Percentiles rank a stretch among this genome's conserved stretches.
These are phyloP conservation scores for Clohesyomyces aquaticus DNA, from an alignment of 495 filamentous ascomycete species.

Conservation along the genomic window DNA sequence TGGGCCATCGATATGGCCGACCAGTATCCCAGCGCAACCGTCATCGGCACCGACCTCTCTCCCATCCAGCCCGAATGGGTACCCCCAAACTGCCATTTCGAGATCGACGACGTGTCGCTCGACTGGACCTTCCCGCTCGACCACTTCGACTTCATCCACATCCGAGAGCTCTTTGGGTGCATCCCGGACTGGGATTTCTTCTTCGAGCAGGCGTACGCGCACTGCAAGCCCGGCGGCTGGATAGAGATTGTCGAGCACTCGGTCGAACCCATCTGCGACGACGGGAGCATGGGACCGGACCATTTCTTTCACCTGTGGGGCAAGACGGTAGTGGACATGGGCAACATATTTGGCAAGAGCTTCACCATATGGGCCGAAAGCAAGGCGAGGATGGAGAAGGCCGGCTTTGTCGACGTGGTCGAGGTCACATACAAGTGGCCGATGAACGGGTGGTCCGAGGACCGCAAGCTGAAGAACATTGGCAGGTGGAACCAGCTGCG, in stretches of 20 bases:
- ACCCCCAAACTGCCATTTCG: conserved; percentile 61
- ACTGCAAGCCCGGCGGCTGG: conserved; percentile 43
- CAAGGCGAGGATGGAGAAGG: conserved; percentile 35
- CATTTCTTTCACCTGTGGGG: conserved; percentile 40
- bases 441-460: conserved; percentile 36
- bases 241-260: conserved; percentile 42
- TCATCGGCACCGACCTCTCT: conserved; percentile 67
- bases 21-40: conserved; percentile 58
- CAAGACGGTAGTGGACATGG: conserved; percentile 30
- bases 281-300: conserved; percentile 31
- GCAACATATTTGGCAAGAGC: conserved; percentile 38
- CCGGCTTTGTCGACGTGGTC: conserved; percentile 40
- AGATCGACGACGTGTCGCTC: conserved; percentile 58
- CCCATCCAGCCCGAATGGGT: conserved; percentile 63
- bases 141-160: conserved; percentile 46
- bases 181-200: conserved; percentile 44
- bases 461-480: conserved; percentile 37
- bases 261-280: conserved; percentile 34
- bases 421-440: conserved; percentile 36
- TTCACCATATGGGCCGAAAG: conserved; percentile 31
- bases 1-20: conserved; percentile 47
- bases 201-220: conserved; percentile 34
- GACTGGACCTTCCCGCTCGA: conserved; percentile 53
- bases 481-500: conserved; percentile 38
- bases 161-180: conserved; percentile 40